phyloP scores from a whole-genome alignment of 805 yeast species.

The Ogataea parapolymorpha region DNA sequence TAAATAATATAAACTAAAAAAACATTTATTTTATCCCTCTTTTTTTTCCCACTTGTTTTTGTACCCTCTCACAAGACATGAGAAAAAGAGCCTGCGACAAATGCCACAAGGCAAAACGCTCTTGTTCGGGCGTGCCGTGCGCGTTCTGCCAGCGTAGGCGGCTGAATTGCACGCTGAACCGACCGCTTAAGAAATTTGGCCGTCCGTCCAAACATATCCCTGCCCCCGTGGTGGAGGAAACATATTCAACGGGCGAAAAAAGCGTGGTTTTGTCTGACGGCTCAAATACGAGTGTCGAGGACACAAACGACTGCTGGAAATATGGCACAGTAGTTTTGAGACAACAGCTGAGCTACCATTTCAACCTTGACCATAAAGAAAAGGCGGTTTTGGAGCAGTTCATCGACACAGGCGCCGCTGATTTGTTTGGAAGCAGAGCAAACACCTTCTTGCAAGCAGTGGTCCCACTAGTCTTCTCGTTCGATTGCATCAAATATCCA shows the following conservation, averaged over 20 bases:
- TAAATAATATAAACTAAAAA: background rate
- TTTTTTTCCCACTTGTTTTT: constrained; percentile 3
- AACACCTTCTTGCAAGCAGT: background rate
- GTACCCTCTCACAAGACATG: background rate
- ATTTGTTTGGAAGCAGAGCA: background rate
- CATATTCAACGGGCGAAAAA: background rate
- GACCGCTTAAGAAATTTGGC: constrained; percentile 9
- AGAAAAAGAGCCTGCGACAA: constrained; percentile 10
- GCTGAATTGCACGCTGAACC: constrained; percentile 1
- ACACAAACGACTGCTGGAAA: background rate
- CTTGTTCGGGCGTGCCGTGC: constrained; percentile 7
- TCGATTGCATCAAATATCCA: background rate
- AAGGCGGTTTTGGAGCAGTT: constrained; percentile 1
- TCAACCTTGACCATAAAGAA: constrained; percentile 1
- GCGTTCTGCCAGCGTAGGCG: constrained; percentile 1
- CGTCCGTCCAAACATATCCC: constrained; percentile 5
- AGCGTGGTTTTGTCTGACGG: background rate
- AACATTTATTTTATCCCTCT: background rate
- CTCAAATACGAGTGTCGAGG: background rate
- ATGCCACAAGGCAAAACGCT: constrained; percentile 7
- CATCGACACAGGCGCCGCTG: background rate
- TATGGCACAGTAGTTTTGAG: background rate
- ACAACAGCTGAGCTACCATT: constrained; percentile 3
- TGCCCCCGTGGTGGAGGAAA: background rate
- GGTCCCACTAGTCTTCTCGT: constrained; percentile 1